Percentiles rank a stretch among this genome's conserved stretches.
Evolutionary conservation across 2,329 filamentous ascomycete genomes (phyloP).

Genomic region (Plenodomus tracheiphilus): DNA sequence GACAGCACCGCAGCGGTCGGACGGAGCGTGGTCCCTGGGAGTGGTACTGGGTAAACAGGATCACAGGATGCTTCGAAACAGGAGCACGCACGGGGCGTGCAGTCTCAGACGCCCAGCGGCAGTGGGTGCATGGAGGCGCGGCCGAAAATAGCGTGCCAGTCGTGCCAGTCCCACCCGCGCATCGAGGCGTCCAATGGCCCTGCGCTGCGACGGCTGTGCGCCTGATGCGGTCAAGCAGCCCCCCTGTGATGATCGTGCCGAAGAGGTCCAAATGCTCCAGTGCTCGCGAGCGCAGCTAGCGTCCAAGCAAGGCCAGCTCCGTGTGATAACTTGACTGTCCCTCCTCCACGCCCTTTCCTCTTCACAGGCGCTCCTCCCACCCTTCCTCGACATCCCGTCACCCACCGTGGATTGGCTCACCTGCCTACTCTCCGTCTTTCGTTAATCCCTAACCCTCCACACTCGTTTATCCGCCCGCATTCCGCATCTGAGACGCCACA

Average conservation of each 20-base stretch:
- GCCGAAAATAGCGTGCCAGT: slow-evolving; percentile 29
- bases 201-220: slow-evolving; percentile 7
- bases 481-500: slow-evolving; percentile 11
- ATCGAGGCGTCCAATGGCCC: slow-evolving; percentile 9
- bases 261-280: no score
- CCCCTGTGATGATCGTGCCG: slow-evolving; percentile 32
- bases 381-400: no score
- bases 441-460: slow-evolving; percentile 28
- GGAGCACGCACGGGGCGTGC: slow-evolving; percentile 1
- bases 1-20: no score
- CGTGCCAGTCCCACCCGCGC: slow-evolving; percentile 7
- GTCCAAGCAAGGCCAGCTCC: no score
- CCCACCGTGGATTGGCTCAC: slow-evolving; percentile 20
- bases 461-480: slow-evolving; percentile 16
- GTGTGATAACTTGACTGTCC: no score
- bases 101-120: slow-evolving; percentile 23
- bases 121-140: slow-evolving; percentile 20
- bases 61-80: neutral
- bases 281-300: no score
- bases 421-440: no score
- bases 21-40: no score
- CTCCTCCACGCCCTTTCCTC: slow-evolving; percentile 4
- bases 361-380: slow-evolving; percentile 4
- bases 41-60: no score
- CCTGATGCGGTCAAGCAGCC: slow-evolving; percentile 12